Percentiles rank a stretch among this genome's conserved stretches.
Conservation (phyloP, 495 filamentous ascomycete genomes). For the Penicillium pulvis region DNA sequence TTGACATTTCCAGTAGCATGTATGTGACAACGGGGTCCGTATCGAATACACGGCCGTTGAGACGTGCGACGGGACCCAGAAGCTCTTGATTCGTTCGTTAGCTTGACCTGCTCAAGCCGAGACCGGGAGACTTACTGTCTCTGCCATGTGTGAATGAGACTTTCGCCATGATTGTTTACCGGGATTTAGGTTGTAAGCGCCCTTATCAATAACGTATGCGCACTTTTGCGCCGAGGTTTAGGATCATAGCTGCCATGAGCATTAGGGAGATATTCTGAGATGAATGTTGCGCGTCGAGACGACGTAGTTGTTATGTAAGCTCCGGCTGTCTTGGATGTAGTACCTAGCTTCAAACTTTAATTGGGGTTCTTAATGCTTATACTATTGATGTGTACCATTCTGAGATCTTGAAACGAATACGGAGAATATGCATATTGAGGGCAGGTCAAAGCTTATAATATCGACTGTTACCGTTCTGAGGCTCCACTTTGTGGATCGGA, state of each 20-base stretch:
- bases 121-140: constrained; percentile 15
- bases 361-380: neutral
- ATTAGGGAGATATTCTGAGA: neutral
- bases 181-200: neutral
- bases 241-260: constrained; percentile 1
- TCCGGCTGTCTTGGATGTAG: too few relatives aligned
- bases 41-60: constrained; percentile 29
- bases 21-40: constrained; percentile 31
- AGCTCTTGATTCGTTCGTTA: constrained; percentile 14
- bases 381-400: neutral
- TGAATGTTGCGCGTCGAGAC: constrained; percentile 4
- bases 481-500: too few relatives aligned
- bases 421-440: too few relatives aligned
- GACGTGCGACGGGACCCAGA: constrained; percentile 17
- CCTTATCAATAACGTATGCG: constrained; percentile 6
- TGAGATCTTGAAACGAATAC: neutral
- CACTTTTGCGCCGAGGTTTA: neutral
- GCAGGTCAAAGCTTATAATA: too few relatives aligned
- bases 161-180: constrained; percentile 19
- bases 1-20: constrained; percentile 29
- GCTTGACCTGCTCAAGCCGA: neutral
- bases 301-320: constrained; percentile 10
- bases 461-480: too few relatives aligned
- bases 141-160: constrained; percentile 27
- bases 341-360: too few relatives aligned